phyloP scores from a whole-genome alignment of 164 flowering plant genomes.

The Buxus sempervirens region DNA sequence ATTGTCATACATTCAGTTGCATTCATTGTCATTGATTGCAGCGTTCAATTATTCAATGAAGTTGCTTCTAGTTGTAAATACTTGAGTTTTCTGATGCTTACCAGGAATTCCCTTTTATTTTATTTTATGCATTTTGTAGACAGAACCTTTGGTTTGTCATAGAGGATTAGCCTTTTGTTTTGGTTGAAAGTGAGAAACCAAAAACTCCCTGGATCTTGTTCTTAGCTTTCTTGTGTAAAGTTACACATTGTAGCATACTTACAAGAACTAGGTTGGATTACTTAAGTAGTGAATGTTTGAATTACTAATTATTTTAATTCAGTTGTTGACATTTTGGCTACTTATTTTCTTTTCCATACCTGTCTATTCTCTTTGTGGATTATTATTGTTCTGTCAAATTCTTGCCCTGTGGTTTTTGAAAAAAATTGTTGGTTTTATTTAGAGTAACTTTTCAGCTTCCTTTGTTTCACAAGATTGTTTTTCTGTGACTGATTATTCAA shows the following conservation, averaged over 20 bases:
- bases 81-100: not conserved
- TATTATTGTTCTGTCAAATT: no score
- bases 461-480: not conserved
- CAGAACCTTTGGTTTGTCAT: not conserved
- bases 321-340: no score
- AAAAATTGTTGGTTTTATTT: not conserved
- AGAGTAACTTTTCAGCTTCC: not conserved
- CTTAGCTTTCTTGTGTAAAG: no score
- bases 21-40: no score
- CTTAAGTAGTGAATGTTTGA: no score
- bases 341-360: no score
- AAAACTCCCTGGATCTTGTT: not conserved
- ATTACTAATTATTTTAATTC: no score
- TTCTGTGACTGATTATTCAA: not conserved
- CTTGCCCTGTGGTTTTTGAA: not conserved
- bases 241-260: no score
- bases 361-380: not conserved
- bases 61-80: not conserved
- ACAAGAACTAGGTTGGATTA: no score
- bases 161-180: not conserved
- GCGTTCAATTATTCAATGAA: not conserved
- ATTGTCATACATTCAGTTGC: no score
- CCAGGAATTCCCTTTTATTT: not conserved
- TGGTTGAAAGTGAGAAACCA: not conserved
- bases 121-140: not conserved